Percentiles rank a stretch among this genome's conserved stretches.
phyloP scores from a whole-genome alignment of 1,284 basidiomycete genomes.

The Kwoniella shivajii region DNA sequence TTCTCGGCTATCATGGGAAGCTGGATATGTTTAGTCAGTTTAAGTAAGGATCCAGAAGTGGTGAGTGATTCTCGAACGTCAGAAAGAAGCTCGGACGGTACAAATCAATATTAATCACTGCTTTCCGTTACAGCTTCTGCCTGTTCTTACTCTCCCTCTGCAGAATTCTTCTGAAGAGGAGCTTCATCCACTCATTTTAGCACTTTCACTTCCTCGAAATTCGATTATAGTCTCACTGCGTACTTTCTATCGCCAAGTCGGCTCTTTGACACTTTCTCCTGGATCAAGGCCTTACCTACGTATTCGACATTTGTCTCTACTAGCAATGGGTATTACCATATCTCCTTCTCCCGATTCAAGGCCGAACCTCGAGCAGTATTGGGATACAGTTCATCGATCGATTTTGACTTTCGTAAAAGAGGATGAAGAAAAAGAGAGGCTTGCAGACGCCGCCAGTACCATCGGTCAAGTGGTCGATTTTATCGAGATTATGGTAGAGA shows the following conservation, averaged over 20 bases:
- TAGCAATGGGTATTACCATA: conserved; percentile 18
- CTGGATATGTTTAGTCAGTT: conserved; percentile 29
- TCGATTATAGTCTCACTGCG: conserved; percentile 12
- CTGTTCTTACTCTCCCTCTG: not conserved
- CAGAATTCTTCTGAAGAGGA: not conserved
- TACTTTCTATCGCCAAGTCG: conserved; percentile 22
- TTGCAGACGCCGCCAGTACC: conserved; percentile 20
- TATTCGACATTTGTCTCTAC: conserved; percentile 12
- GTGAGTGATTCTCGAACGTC: conserved; percentile 5
- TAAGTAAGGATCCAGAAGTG: conserved; percentile 12
- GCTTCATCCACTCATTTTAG: conserved; percentile 22
- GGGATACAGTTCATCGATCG: conserved; percentile 25
- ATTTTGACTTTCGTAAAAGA: conserved; percentile 10
- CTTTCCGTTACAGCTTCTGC: not conserved
- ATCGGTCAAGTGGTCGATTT: conserved; percentile 26
- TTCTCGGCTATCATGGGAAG: conserved; percentile 24
- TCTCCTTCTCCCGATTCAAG: conserved; percentile 9
- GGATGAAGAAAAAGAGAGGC: conserved; percentile 13
- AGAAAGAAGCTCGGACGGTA: not conserved
- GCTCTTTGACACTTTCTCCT: conserved; percentile 4
- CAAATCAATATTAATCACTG: too few relatives aligned
- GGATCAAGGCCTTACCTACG: conserved; percentile 15
- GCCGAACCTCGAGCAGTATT: conserved; percentile 20
- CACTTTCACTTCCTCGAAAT: conserved; percentile 13
- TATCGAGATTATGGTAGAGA: conserved; percentile 24